These are phyloP conservation scores for Calophaca sinica DNA, from an alignment of 306 rosid species.

Conservation along the genomic window DNA sequence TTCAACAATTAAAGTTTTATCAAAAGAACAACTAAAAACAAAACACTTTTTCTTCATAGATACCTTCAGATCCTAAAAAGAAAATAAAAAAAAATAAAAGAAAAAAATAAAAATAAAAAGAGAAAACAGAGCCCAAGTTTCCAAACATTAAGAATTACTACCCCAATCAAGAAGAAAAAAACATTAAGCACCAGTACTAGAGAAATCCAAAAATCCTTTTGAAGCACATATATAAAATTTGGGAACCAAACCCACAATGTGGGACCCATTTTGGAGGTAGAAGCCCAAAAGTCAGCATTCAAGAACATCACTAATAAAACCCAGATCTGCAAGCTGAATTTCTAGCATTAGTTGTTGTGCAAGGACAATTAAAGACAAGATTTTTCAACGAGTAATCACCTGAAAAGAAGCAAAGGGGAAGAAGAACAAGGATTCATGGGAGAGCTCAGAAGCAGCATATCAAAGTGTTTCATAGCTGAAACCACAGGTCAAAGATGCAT, in stretches of 20 bases:
- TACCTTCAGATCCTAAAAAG: constrained; percentile 40
- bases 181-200: too few species aligned
- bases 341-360: background rate
- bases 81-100: too few species aligned
- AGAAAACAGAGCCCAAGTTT: constrained; percentile 18
- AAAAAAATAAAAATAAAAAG: too few species aligned
- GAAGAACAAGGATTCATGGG: constrained; percentile 46
- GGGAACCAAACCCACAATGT: constrained; percentile 51
- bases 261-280: constrained; percentile 33
- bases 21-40: constrained; percentile 7
- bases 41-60: constrained; percentile 2
- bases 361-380: constrained; percentile 15
- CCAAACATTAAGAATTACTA: constrained; percentile 16
- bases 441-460: constrained; percentile 45
- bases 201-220: background rate
- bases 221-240: constrained; percentile 35
- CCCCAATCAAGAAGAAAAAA: background rate
- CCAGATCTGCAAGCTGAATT: constrained; percentile 66
- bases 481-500: constrained; percentile 26
- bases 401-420: constrained; percentile 35
- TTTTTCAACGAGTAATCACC: constrained; percentile 46
- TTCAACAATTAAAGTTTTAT: constrained; percentile 48
- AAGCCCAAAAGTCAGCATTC: constrained; percentile 35
- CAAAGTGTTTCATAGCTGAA: background rate
- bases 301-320: constrained; percentile 37